Conservation (phyloP, 208 protist species). For the Crithidia mellificae region DNA sequence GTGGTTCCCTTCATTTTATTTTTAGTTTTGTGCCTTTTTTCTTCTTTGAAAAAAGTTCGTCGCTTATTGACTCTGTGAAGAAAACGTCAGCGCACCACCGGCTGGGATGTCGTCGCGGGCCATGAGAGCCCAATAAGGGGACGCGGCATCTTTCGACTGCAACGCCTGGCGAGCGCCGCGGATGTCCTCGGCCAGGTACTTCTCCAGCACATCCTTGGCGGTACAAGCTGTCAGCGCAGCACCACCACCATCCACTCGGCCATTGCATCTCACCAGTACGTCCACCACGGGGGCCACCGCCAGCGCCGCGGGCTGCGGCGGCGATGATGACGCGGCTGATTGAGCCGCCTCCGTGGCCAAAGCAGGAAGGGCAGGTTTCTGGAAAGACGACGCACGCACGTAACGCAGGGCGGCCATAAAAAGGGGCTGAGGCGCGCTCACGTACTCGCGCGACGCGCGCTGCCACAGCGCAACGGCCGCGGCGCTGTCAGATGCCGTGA, state of each 20-base stretch:
- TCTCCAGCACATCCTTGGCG: conserved; percentile 23
- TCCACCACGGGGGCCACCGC: conserved; percentile 23
- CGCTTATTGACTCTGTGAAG: background rate
- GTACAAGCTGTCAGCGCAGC: conserved; percentile 8
- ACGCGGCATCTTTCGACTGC: conserved; percentile 19
- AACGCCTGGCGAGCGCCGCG: conserved; percentile 32
- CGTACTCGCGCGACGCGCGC: conserved; percentile 19
- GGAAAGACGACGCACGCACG: conserved; percentile 18
- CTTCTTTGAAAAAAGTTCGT: too few species aligned
- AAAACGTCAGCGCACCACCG: conserved; percentile 3
- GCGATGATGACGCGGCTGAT: background rate
- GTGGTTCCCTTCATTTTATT: background rate
- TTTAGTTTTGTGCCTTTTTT: background rate
- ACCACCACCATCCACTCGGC: background rate
- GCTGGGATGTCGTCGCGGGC: conserved; percentile 14
- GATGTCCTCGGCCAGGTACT: conserved; percentile 22
- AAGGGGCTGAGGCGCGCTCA: conserved; percentile 26
- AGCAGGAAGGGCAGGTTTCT: conserved; percentile 11
- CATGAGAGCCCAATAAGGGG: conserved; percentile 26
- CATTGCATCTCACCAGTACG: conserved; percentile 6
- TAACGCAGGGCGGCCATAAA: conserved; percentile 37
- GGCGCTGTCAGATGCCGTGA: background rate
- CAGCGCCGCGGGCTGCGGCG: conserved; percentile 1
- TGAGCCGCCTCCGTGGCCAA: background rate
- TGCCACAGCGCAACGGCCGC: conserved; percentile 16